Evolutionary conservation across 345 rosid species (phyloP).

Genomic region (Reutealis trisperma): DNA sequence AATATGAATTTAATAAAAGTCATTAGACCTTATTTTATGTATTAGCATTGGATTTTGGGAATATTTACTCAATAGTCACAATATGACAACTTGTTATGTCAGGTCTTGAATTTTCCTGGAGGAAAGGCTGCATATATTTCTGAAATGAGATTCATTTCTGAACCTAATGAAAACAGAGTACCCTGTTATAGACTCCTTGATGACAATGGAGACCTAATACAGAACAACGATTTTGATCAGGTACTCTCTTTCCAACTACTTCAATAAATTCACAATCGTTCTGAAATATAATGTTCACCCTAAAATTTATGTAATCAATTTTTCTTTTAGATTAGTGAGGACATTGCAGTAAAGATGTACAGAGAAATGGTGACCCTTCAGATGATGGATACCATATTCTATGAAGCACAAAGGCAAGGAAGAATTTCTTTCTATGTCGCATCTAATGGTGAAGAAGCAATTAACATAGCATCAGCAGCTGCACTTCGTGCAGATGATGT

Average conservation of each 20-base stretch:
- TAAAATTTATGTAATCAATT: too few species aligned
- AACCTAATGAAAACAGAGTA: constrained; percentile 47
- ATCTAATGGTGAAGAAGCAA: constrained; percentile 79
- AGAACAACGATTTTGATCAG: constrained; percentile 33
- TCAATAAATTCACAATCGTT: too few species aligned
- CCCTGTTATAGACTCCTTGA: constrained; percentile 76
- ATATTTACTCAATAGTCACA: too few species aligned
- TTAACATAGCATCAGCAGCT: constrained; percentile 81
- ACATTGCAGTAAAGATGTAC: constrained; percentile 64
- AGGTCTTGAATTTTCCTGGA: constrained; percentile 76
- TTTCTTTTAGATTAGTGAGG: constrained; percentile 43
- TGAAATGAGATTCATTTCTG: constrained; percentile 60
- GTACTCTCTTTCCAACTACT: constrained; percentile 26
- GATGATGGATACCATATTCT: constrained; percentile 69
- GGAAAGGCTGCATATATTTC: constrained; percentile 61
- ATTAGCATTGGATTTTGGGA: too few species aligned
- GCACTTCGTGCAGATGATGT: constrained; percentile 57
- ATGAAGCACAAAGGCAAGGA: constrained; percentile 89
- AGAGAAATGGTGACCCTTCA: constrained; percentile 70
- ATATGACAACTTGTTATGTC: not conserved
- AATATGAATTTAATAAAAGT: too few species aligned
- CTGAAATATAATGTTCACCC: too few species aligned
- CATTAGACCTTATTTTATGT: not conserved
- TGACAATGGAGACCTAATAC: constrained; percentile 49
- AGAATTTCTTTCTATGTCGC: constrained; percentile 79